Conservation (phyloP, 345 rosid genomes). For the Eucalyptus albens region DNA sequence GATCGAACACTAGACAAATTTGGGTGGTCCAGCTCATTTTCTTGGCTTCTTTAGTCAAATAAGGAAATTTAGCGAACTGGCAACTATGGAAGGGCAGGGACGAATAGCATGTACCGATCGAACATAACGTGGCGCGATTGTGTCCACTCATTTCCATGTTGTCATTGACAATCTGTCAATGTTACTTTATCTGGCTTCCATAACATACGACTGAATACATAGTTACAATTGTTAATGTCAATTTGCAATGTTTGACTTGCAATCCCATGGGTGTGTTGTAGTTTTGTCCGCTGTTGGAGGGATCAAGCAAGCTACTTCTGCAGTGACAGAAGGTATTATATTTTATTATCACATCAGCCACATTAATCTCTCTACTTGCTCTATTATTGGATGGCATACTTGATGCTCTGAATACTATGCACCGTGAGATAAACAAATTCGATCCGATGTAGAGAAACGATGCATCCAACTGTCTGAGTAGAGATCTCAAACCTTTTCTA, state of each 20-base stretch:
- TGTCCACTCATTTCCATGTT: background rate
- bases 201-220: background rate
- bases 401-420: background rate
- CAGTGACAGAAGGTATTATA: background rate
- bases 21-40: background rate
- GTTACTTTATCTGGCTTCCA: background rate
- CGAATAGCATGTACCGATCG: background rate
- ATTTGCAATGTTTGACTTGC: background rate
- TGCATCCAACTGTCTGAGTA: background rate
- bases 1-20: background rate
- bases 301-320: conserved; percentile 6
- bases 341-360: background rate
- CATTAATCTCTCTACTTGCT: background rate
- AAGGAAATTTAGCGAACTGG: background rate
- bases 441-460: background rate
- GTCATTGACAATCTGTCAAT: background rate
- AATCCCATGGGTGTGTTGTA: background rate
- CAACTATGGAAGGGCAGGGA: background rate
- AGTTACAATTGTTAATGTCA: background rate
- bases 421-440: background rate
- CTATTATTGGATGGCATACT: background rate
- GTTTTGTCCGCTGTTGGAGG: conserved; percentile 47
- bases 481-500: background rate
- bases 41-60: background rate
- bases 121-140: background rate